These are phyloP conservation scores for Leccinum laetum DNA, from an alignment of 1,284 basidiomycete species.

Conservation along the genomic window DNA sequence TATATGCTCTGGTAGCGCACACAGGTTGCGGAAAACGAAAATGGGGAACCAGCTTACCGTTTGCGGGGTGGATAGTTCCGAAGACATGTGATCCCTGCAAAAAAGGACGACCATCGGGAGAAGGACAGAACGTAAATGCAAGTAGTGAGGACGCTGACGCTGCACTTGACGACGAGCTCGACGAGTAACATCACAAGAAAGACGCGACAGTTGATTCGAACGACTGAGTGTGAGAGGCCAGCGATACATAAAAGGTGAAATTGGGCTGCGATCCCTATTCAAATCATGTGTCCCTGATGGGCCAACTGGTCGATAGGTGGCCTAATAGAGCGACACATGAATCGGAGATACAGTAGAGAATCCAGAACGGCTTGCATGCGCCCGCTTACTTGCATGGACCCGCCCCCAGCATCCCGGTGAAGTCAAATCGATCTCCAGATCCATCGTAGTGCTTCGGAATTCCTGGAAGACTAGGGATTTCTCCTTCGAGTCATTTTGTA, in stretches of 20 bases:
- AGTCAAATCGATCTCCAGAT: slow-evolving; percentile 41
- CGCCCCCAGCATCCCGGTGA: background rate
- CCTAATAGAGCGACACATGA: slow-evolving; percentile 4
- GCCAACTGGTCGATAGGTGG: background rate
- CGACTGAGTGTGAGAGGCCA: background rate
- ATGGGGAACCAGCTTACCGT: slow-evolving; percentile 6
- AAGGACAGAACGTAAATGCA: background rate
- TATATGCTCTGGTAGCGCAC: background rate
- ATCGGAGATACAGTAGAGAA: slow-evolving; percentile 12
- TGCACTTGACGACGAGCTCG: slow-evolving; percentile 5
- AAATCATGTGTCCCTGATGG: background rate
- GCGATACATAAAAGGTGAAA: slow-evolving; percentile 5
- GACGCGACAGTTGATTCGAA: background rate
- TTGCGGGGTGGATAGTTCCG: background rate
- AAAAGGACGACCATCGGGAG: background rate
- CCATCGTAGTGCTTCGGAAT: slow-evolving; percentile 39
- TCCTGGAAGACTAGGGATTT: slow-evolving; percentile 5
- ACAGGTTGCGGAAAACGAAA: background rate
- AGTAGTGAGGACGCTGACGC: background rate
- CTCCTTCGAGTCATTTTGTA: slow-evolving; percentile 32
- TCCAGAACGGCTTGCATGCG: slow-evolving; percentile 6
- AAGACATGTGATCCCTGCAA: slow-evolving; percentile 2
- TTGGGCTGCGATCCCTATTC: slow-evolving; percentile 3
- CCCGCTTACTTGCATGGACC: background rate
- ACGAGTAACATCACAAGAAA: slow-evolving; percentile 1